Evolutionary conservation across 139 green algal species (phyloP).

Genomic region (Dunaliella sp.): DNA sequence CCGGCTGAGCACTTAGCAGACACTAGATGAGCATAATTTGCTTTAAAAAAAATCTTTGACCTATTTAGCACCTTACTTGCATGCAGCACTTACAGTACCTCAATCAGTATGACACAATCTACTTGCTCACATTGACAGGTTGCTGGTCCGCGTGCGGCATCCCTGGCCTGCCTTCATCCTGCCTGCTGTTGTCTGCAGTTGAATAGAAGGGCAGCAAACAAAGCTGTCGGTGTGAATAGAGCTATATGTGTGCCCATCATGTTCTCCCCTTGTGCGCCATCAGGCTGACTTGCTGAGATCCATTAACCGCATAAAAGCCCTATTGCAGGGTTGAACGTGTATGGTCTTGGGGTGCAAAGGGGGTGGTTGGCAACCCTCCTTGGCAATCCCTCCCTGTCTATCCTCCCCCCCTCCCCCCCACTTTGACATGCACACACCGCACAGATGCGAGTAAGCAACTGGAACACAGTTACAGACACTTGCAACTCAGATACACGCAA

Average conservation of each 20-base stretch:
- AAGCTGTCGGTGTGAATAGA: not conserved
- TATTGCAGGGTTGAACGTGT: not conserved
- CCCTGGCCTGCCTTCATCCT: not conserved
- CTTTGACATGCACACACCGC: too few species aligned
- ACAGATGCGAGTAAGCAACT: not conserved
- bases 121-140: too few species aligned
- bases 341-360: not conserved
- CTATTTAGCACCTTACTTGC: too few species aligned
- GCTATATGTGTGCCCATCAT: not conserved
- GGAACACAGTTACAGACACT: not conserved
- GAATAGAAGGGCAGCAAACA: not conserved
- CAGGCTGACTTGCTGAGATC: not conserved
- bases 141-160: too few species aligned
- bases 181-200: not conserved
- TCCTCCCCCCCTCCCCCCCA: too few species aligned
- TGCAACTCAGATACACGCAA: not conserved
- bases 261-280: not conserved
- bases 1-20: too few species aligned
- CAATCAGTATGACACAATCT: too few species aligned
- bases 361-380: too few species aligned
- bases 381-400: too few species aligned
- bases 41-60: too few species aligned
- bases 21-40: too few species aligned
- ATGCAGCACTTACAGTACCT: too few species aligned
- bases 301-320: not conserved